These are phyloP conservation scores for Macrotyloma uniflorum DNA, from an alignment of 306 rosid species.

Conservation along the genomic window DNA sequence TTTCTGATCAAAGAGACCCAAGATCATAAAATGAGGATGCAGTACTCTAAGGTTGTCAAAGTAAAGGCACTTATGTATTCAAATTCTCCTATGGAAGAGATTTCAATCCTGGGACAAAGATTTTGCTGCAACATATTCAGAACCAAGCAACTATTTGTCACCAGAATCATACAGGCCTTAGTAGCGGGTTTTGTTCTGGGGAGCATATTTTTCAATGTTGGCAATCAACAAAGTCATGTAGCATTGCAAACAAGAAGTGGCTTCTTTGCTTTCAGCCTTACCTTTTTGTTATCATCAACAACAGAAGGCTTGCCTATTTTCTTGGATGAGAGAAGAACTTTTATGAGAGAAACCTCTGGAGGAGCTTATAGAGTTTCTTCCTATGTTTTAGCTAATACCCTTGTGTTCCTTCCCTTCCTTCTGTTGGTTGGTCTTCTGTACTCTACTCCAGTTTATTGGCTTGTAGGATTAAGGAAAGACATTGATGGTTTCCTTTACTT, in stretches of 20 bases:
- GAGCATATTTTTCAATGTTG: constrained; percentile 68
- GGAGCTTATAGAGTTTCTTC: constrained; percentile 85
- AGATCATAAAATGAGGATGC: constrained; percentile 36
- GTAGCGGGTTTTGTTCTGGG: constrained; percentile 70
- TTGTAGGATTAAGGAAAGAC: constrained; percentile 68
- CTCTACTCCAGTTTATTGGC: constrained; percentile 74
- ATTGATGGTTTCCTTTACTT: constrained; percentile 70
- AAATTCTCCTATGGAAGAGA: constrained; percentile 63
- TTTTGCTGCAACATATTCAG: constrained; percentile 85
- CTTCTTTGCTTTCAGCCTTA: constrained; percentile 74
- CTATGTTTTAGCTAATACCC: constrained; percentile 64
- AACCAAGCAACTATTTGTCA: constrained; percentile 75
- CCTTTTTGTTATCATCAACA: constrained; percentile 74
- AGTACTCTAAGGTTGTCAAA: constrained; percentile 33
- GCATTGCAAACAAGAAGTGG: constrained; percentile 63
- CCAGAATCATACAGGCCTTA: constrained; percentile 69
- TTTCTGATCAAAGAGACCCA: constrained; percentile 39
- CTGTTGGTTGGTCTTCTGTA: constrained; percentile 61
- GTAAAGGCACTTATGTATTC: constrained; percentile 52
- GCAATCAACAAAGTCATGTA: constrained; percentile 40
- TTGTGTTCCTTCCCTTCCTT: constrained; percentile 71
- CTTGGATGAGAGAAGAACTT: constrained; percentile 72
- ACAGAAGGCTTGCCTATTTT: constrained; percentile 80
- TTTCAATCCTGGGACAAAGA: constrained; percentile 76
- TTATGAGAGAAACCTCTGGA: constrained; percentile 77